phyloP scores from a whole-genome alignment of 2,329 filamentous ascomycete species.

The Venturia asperata region DNA sequence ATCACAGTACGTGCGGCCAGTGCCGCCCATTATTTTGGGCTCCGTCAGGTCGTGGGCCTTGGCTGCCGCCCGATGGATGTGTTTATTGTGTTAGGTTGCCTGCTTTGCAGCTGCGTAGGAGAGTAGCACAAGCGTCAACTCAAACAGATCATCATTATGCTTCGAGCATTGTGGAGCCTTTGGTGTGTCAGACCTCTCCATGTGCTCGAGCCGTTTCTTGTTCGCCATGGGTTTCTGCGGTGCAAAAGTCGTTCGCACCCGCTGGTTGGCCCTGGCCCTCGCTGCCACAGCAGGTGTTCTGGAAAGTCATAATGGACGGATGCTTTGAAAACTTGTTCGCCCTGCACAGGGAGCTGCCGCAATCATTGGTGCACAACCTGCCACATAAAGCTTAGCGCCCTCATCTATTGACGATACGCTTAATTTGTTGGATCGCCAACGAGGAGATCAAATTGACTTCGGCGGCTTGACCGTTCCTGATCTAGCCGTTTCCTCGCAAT shows the following conservation, averaged over 20 bases:
- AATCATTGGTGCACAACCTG: background rate
- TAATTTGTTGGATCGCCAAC: background rate
- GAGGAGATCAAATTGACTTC: background rate
- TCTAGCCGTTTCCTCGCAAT: background rate
- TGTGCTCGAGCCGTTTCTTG: background rate
- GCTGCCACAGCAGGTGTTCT: background rate
- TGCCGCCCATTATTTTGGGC: background rate
- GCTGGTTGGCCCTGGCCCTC: background rate
- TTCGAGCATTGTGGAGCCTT: background rate
- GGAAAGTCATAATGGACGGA: constrained; percentile 3
- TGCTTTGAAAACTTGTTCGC: background rate
- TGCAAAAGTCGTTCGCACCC: background rate
- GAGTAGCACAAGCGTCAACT: background rate
- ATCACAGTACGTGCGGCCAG: background rate
- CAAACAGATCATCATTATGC: constrained; percentile 6
- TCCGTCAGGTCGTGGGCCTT: background rate
- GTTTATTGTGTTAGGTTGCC: background rate
- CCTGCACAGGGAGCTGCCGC: background rate
- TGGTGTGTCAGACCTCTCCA: constrained; percentile 4
- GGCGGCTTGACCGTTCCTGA: constrained; percentile 4
- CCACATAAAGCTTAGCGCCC: background rate
- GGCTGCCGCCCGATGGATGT: background rate
- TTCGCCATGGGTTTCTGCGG: background rate
- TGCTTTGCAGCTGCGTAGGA: background rate
- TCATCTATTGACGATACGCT: constrained; percentile 3